Evolutionary conservation across 352 stramenopile species (phyloP).

Genomic region (Thalassiosira mediterranea): DNA sequence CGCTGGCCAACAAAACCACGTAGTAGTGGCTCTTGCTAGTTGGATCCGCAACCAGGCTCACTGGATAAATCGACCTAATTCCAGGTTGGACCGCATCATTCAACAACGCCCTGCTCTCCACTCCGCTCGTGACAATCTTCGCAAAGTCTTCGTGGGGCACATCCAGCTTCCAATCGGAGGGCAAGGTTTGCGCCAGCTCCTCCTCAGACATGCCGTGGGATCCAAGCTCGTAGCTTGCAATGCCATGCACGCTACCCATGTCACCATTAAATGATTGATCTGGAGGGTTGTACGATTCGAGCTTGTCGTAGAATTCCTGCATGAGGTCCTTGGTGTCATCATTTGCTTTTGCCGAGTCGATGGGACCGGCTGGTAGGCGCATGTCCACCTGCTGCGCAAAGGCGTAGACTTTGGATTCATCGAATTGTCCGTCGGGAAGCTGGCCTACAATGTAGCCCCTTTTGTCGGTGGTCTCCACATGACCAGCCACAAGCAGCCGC

Average conservation of each 20-base stretch:
- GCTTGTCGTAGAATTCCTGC: constrained; percentile 18
- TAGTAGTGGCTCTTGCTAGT: constrained; percentile 51
- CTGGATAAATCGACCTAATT: constrained; percentile 42
- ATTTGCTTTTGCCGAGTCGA: background rate
- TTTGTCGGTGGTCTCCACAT: constrained; percentile 24
- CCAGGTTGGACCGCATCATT: constrained; percentile 21
- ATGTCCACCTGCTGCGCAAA: constrained; percentile 29
- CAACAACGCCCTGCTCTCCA: constrained; percentile 39
- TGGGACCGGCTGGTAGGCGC: constrained; percentile 7
- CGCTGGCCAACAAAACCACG: constrained; percentile 34
- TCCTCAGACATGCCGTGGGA: constrained; percentile 14
- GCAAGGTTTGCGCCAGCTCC: constrained; percentile 10
- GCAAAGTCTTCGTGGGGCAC: constrained; percentile 14
- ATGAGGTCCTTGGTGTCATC: constrained; percentile 17
- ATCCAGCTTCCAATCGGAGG: constrained; percentile 15
- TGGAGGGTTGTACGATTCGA: too few relatives aligned
- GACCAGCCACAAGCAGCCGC: constrained; percentile 53
- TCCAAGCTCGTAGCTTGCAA: constrained; percentile 18
- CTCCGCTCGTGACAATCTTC: constrained; percentile 42
- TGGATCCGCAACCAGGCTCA: constrained; percentile 48
- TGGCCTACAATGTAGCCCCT: constrained; percentile 35
- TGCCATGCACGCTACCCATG: too few relatives aligned
- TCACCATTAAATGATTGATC: too few relatives aligned
- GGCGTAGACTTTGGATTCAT: constrained; percentile 11
- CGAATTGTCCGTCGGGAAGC: background rate